A percentile compares a stretch with the other conserved stretches of the same genome.
phyloP scores from a whole-genome alignment of 2,329 filamentous ascomycete species.

The Alternaria sp. region DNA sequence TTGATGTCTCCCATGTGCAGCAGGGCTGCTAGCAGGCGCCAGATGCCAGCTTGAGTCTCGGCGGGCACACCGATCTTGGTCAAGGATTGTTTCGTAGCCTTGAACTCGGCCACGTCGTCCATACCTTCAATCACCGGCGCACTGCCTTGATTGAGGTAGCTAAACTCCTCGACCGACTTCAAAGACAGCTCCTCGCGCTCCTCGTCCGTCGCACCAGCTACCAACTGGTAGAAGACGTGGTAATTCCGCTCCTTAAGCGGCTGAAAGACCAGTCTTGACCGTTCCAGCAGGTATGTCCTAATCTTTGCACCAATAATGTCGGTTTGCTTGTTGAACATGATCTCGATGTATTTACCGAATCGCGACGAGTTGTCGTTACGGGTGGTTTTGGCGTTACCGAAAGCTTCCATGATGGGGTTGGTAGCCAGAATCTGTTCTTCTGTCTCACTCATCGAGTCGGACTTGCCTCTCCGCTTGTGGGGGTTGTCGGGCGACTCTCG shows the following conservation, averaged over 20 bases:
- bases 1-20: slow-evolving; percentile 97
- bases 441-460: slow-evolving; percentile 91
- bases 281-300: slow-evolving; percentile 92
- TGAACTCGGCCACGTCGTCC: slow-evolving; percentile 93
- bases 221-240: slow-evolving; percentile 98
- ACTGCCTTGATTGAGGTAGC: slow-evolving; percentile 95
- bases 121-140: slow-evolving; percentile 91
- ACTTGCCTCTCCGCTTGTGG: slow-evolving; percentile 77
- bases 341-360: slow-evolving; percentile 99
- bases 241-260: slow-evolving; percentile 98
- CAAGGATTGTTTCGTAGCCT: slow-evolving; percentile 85
- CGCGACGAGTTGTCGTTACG: slow-evolving; percentile 98
- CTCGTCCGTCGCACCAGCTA: slow-evolving; percentile 87
- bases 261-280: slow-evolving; percentile 95
- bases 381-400: slow-evolving; percentile 99
- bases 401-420: slow-evolving; percentile 99
- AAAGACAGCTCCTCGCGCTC: slow-evolving; percentile 83
- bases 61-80: slow-evolving; percentile 84
- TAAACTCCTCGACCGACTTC: slow-evolving; percentile 86
- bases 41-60: slow-evolving; percentile 82
- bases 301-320: slow-evolving; percentile 99
- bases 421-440: slow-evolving; percentile 98
- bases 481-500: slow-evolving; percentile 92
- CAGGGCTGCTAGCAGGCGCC: slow-evolving; percentile 87
- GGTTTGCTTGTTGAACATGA: slow-evolving; percentile 95